Base-by-base conservation (phyloP, 2,329 filamentous ascomycete genomes). In the Arthrobotrys iridis region DNA sequence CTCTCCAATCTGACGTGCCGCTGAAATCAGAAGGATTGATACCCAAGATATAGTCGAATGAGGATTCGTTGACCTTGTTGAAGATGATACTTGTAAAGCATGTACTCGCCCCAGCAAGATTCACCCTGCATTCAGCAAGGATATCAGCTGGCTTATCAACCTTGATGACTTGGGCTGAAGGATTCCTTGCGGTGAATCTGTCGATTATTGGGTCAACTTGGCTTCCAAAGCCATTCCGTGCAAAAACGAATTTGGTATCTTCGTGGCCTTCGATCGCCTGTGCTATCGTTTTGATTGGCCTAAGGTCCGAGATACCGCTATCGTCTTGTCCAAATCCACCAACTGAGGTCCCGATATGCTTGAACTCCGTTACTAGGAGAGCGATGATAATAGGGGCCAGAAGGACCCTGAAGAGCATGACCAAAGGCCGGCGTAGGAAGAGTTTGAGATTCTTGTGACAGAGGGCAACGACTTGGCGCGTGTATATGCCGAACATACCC, bases 1-100 rank as follows among this genome's bases (percentile, higher is more conserved):
- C 84, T 30, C 88, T 84, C 72, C 72, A 76, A 24, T 76, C 60
- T 8, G 40, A 20, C 3, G 57, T 22, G 7, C 50, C 52, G 5
- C 82, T 81, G n/a, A 90, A 89, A 67, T 96, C 85, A 0, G 88
- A 85, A 41, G 90, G 90, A 80, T 97, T 93, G 2, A 89, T 88
- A 66, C 91, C 86, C 28, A 97, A 84, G 0, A 92, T 93, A 80
- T 97, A 97, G 82, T 95, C 95, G 93, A 93, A 97, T 0, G 86
- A 86, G 4, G 85, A 86, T 0, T 81, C 77, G 7, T 92, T 92
- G 82, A 50, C 64, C n/a, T 60, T 52, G 30, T 76, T 62, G 83
- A 96, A 94, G 6, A 90, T 87, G 0, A 91, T 86, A 8, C 90
- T 92, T 15, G 87, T 90, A 80, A 90, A 93, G 81, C 92, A 95